phyloP scores from a whole-genome alignment of 495 filamentous ascomycete species.

The Letharia lupina region DNA sequence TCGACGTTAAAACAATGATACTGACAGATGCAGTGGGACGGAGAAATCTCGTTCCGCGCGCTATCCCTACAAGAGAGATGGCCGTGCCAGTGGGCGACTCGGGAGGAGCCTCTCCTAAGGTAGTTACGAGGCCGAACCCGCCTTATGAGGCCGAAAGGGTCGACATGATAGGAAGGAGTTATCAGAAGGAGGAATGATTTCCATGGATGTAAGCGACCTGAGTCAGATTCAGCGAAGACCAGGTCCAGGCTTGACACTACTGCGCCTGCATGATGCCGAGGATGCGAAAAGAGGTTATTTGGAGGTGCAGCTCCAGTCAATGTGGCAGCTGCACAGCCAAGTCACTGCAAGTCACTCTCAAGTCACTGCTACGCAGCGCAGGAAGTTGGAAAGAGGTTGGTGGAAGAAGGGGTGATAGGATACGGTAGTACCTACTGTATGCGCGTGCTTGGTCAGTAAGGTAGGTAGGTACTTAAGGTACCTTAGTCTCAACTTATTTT shows the following conservation, averaged over 20 bases:
- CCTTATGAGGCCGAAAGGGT: background rate
- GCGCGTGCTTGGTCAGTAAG: background rate
- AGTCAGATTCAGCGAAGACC: background rate
- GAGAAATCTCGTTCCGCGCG: background rate
- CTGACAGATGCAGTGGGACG: background rate
- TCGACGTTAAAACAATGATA: background rate
- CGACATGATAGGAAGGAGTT: background rate
- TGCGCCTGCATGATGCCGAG: background rate
- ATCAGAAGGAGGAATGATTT: constrained; percentile 1
- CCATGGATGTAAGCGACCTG: background rate
- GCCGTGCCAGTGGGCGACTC: background rate
- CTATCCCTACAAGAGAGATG: background rate
- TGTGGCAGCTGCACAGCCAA: background rate
- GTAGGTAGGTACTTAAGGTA: no score
- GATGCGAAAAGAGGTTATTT: background rate
- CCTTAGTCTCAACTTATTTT: no score
- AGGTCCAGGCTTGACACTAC: background rate
- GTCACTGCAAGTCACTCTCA: no score
- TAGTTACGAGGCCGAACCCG: background rate
- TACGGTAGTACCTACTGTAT: no score
- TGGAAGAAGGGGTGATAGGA: no score
- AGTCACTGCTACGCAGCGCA: background rate
- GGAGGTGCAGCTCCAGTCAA: background rate
- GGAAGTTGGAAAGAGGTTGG: background rate
- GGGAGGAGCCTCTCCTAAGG: background rate